phyloP scores from a whole-genome alignment of 2,329 filamentous ascomycete species.

The Epichloe amarillans region DNA sequence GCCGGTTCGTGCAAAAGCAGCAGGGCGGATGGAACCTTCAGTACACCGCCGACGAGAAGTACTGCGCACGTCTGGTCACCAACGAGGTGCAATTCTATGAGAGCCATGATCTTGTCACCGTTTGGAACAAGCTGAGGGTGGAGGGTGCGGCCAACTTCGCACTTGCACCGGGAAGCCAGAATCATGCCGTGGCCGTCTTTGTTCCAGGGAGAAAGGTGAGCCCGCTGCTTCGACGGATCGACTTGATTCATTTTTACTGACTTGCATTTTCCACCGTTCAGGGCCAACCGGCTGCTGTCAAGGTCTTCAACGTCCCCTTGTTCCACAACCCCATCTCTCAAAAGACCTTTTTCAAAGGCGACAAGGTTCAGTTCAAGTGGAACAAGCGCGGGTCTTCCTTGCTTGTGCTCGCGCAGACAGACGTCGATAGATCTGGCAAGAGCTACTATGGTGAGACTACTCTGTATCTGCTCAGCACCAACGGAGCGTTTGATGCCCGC shows the following conservation, averaged over 20 bases:
- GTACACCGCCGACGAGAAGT: slow-evolving; percentile 86
- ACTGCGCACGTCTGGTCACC: slow-evolving; percentile 84
- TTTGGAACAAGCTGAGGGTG: slow-evolving; percentile 90
- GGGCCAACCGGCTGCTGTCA: slow-evolving; percentile 88
- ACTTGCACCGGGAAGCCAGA: slow-evolving; percentile 68
- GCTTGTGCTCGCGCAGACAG: slow-evolving; percentile 91
- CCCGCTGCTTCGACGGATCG: background rate
- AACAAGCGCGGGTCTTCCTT: slow-evolving; percentile 82
- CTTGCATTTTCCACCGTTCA: background rate
- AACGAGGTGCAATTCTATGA: slow-evolving; percentile 98
- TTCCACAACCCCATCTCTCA: slow-evolving; percentile 77
- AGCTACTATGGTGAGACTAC: slow-evolving; percentile 99
- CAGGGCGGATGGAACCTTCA: slow-evolving; percentile 96
- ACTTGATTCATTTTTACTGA: background rate
- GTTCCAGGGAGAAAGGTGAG: slow-evolving; percentile 85
- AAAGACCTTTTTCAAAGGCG: slow-evolving; percentile 98
- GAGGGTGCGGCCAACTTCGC: slow-evolving; percentile 87
- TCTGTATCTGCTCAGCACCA: slow-evolving; percentile 86
- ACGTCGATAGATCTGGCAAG: slow-evolving; percentile 96
- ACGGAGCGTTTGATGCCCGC: slow-evolving; percentile 82
- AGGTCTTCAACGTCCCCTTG: slow-evolving; percentile 85
- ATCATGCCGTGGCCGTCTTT: slow-evolving; percentile 87
- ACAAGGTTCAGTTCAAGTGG: slow-evolving; percentile 98
- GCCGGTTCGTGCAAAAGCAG: slow-evolving; percentile 87
- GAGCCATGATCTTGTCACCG: slow-evolving; percentile 68